phyloP scores from a whole-genome alignment of 257 asterid genomes.

The Nicotiana knightiana region DNA sequence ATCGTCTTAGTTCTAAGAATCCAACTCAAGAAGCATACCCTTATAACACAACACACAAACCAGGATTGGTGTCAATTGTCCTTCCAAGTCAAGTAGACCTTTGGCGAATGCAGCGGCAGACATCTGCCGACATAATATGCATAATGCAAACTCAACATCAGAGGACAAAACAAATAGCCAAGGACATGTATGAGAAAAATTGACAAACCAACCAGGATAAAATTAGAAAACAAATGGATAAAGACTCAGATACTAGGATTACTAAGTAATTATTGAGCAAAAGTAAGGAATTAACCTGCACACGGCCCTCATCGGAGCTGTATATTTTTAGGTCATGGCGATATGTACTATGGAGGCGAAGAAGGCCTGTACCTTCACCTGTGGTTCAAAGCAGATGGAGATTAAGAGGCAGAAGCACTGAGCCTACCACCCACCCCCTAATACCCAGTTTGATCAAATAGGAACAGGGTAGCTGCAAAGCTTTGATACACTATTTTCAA shows the following conservation, averaged over 20 bases:
- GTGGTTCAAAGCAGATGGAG: conserved; percentile 21
- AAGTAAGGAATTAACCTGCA: conserved; percentile 50
- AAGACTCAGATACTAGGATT: not conserved
- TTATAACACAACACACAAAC: conserved; percentile 35
- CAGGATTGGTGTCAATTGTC: conserved; percentile 94
- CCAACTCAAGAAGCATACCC: not conserved
- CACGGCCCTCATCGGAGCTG: conserved; percentile 99
- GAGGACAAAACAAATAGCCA: not conserved
- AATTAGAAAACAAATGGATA: not conserved
- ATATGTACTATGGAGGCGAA: conserved; percentile 97
- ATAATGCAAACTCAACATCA: not conserved
- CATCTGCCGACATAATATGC: conserved; percentile 46
- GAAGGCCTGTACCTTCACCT: conserved; percentile 99
- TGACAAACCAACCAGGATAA: not conserved
- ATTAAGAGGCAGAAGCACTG: not conserved
- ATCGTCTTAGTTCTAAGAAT: not conserved
- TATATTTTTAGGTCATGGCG: conserved; percentile 95
- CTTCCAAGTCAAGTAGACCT: conserved; percentile 98
- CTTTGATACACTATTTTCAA: not conserved
- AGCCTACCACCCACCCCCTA: not conserved
- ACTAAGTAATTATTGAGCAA: not conserved
- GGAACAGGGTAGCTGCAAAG: not conserved
- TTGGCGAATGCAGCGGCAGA: conserved; percentile 99
- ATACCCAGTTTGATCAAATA: conserved; percentile 2
- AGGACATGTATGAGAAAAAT: conserved; percentile 5